These are phyloP conservation scores for Clonostachys solani DNA, from an alignment of 2,329 filamentous ascomycete species.

Conservation along the genomic window DNA sequence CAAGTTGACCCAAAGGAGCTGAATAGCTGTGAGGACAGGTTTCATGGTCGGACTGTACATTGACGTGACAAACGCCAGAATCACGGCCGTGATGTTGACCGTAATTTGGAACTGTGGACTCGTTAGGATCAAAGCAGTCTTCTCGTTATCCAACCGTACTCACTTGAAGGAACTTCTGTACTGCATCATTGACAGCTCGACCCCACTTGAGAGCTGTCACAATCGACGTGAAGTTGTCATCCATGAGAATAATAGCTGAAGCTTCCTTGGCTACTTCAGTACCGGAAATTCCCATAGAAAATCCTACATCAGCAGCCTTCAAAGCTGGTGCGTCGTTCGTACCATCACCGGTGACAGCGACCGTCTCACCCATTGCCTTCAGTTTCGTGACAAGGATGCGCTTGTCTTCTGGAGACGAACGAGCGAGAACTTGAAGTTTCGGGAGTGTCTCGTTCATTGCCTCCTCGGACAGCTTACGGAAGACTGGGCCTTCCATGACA, in stretches of 20 bases:
- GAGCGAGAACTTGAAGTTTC: conserved; percentile 43
- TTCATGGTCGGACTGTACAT: conserved; percentile 49
- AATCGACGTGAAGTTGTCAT: conserved; percentile 64
- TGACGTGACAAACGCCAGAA: conserved; percentile 61
- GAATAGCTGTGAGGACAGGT: conserved; percentile 61
- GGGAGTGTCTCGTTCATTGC: conserved; percentile 50
- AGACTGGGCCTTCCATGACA: conserved; percentile 63
- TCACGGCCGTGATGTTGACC: conserved; percentile 64
- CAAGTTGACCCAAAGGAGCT: conserved; percentile 63
- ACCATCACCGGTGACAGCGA: conserved; percentile 62
- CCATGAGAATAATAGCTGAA: conserved; percentile 63
- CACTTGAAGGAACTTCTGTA: conserved; percentile 63
- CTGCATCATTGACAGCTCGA: conserved; percentile 63
- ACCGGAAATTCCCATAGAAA: conserved; percentile 64
- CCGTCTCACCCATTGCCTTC: conserved; percentile 51
- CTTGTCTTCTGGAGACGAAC: conserved; percentile 58
- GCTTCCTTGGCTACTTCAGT: conserved; percentile 67
- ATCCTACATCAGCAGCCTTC: conserved; percentile 63
- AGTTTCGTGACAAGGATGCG: conserved; percentile 49
- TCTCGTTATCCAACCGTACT: conserved; percentile 1
- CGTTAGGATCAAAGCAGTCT: conserved; percentile 1
- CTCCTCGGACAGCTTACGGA: conserved; percentile 49
- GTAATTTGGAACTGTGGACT: conserved; percentile 56
- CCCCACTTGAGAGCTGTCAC: conserved; percentile 66
- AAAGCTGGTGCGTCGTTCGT: conserved; percentile 64